Evolutionary conservation across 2,329 filamentous ascomycete species (phyloP).

Genomic region (Metarhizium brunneum): DNA sequence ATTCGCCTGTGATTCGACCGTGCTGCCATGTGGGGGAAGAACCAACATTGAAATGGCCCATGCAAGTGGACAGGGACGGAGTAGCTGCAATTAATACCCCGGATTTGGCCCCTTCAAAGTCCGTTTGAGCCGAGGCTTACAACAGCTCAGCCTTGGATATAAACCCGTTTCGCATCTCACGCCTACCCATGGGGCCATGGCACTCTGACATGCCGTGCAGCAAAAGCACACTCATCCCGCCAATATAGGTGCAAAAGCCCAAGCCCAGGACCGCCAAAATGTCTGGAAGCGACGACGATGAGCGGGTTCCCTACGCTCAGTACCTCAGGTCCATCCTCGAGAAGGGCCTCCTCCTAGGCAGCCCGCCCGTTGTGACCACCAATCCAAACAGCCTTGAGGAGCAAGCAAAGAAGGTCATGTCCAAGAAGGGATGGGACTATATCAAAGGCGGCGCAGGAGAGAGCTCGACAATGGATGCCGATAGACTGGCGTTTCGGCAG

Average conservation of each 20-base stretch:
- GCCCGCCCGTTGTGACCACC: conserved; percentile 45
- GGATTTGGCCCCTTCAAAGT: neutral
- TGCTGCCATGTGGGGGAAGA: too few species aligned
- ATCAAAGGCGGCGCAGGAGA: conserved; percentile 54
- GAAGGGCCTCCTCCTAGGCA: conserved; percentile 38
- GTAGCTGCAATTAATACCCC: neutral
- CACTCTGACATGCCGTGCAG: too few species aligned
- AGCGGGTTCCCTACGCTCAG: conserved; percentile 25
- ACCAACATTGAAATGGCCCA: too few species aligned
- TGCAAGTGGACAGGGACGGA: neutral
- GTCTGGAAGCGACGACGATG: conserved; percentile 9
- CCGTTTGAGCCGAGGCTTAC: neutral
- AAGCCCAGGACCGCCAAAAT: conserved; percentile 6
- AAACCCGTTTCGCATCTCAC: neutral
- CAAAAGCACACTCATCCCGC: neutral
- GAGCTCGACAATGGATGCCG: conserved; percentile 50
- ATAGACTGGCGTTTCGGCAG: conserved; percentile 46
- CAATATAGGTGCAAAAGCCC: neutral
- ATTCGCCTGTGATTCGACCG: too few species aligned
- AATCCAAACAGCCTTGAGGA: conserved; percentile 47
- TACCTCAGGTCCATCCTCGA: conserved; percentile 40
- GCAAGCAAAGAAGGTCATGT: conserved; percentile 41
- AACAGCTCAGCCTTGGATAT: neutral
- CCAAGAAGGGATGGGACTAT: conserved; percentile 45
- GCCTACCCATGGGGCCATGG: too few species aligned